Evolutionary conservation across 2,329 filamentous ascomycete genomes (phyloP).

Genomic region (Fonsecaea erecta): DNA sequence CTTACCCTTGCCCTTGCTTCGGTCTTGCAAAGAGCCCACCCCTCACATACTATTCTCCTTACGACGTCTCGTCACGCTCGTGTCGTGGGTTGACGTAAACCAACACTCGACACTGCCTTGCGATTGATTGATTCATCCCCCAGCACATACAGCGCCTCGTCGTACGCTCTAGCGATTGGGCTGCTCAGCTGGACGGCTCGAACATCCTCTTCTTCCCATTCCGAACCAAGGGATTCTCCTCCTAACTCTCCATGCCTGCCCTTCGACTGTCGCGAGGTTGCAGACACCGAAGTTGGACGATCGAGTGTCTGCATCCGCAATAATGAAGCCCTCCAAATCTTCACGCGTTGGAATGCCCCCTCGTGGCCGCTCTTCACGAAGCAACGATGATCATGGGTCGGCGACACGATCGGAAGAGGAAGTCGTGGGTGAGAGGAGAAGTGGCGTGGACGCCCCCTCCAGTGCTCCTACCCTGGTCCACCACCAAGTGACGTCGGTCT

Average conservation of each 20-base stretch:
- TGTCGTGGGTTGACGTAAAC: neutral
- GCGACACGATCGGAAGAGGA: constrained; percentile 19
- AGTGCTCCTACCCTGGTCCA: constrained; percentile 22
- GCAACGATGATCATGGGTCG: constrained; percentile 19
- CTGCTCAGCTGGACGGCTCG: neutral
- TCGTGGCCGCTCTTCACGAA: constrained; percentile 29
- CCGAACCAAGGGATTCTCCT: neutral
- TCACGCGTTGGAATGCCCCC: constrained; percentile 23
- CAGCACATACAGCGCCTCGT: neutral
- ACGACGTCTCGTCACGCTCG: neutral
- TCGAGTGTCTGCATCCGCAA: constrained; percentile 31
- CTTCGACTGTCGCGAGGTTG: constrained; percentile 22
- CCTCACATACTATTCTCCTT: neutral
- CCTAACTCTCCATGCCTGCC: constrained; percentile 27
- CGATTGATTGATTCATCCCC: neutral
- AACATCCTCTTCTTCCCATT: neutral
- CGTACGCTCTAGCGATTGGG: neutral
- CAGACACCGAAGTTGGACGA: constrained; percentile 29
- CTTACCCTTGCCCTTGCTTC: neutral
- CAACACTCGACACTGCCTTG: neutral
- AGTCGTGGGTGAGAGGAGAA: constrained; percentile 12
- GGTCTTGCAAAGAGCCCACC: neutral
- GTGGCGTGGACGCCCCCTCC: constrained; percentile 5
- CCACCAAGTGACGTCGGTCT: constrained; percentile 26
- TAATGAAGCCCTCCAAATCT: constrained; percentile 35